These are phyloP conservation scores for Mycena belliarum DNA, from an alignment of 768 basidiomycete genomes.

Conservation along the genomic window DNA sequence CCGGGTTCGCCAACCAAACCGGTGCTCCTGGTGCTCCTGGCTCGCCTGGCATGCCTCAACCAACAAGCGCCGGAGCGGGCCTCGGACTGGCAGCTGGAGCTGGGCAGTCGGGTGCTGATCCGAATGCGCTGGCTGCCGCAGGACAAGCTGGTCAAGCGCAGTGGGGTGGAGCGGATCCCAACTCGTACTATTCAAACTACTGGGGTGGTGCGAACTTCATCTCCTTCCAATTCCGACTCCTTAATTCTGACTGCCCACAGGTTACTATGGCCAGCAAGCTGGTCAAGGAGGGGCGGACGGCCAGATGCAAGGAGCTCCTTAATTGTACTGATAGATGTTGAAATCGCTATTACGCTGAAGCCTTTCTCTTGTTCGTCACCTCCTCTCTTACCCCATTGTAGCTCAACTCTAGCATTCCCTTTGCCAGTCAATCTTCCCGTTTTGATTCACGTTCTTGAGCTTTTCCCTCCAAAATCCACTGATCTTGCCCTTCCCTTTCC, in stretches of 20 bases:
- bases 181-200: slow-evolving; percentile 76
- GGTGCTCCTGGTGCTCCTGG: slow-evolving; percentile 52
- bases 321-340: slow-evolving; percentile 26
- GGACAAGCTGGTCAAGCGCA: slow-evolving; percentile 69
- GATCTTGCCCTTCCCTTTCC: slow-evolving; percentile 14
- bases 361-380: slow-evolving; percentile 23
- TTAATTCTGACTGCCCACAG: slow-evolving; percentile 36
- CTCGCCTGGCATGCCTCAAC: slow-evolving; percentile 60
- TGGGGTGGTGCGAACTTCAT: slow-evolving; percentile 71
- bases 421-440: slow-evolving; percentile 10
- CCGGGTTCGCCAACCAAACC: slow-evolving; percentile 66
- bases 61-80: slow-evolving; percentile 53
- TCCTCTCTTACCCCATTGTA: slow-evolving; percentile 20
- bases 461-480: slow-evolving; percentile 13
- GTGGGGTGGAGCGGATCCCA: slow-evolving; percentile 76
- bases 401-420: slow-evolving; percentile 19
- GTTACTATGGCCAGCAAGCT: slow-evolving; percentile 81
- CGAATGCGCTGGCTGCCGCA: slow-evolving; percentile 50
- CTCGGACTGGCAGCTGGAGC: slow-evolving; percentile 55
- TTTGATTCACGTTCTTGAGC: slow-evolving; percentile 13
- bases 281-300: slow-evolving; percentile 58
- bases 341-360: slow-evolving; percentile 3
- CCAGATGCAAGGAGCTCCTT: slow-evolving; percentile 53
- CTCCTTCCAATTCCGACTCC: not conserved
- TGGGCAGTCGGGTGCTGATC: slow-evolving; percentile 59